Conservation (phyloP, 164 flowering plant genomes). For the Akebia trifoliata region DNA sequence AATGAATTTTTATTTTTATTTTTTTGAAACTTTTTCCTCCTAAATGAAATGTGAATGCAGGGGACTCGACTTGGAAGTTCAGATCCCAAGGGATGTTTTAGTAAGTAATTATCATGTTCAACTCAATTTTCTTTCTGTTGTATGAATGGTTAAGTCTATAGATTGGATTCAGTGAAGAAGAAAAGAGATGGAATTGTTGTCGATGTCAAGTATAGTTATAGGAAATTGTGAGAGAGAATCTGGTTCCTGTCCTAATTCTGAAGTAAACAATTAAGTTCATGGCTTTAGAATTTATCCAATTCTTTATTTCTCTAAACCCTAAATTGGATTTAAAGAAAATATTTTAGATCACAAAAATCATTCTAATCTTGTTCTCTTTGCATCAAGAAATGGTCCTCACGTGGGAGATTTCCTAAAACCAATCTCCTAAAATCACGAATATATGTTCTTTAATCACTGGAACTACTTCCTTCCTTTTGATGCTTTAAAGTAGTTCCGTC, state of each 20-base stretch:
- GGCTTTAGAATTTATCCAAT: neutral
- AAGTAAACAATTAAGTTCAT: neutral
- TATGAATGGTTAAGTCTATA: neutral
- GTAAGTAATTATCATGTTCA: constrained; percentile 43
- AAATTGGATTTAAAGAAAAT: neutral
- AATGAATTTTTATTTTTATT: too few species aligned
- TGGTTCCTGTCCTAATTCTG: neutral
- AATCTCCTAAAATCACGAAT: too few species aligned
- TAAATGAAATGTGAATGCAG: constrained; percentile 40
- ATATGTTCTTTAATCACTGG: too few species aligned
- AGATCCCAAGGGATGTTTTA: constrained; percentile 98
- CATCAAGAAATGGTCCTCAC: too few species aligned
- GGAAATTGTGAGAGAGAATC: neutral
- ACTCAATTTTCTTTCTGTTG: neutral
- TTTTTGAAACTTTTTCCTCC: neutral
- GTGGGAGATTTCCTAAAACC: too few species aligned
- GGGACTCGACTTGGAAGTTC: constrained; percentile 98
- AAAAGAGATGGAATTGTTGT: too few species aligned
- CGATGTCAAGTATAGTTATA: too few species aligned
- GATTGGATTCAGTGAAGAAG: neutral
- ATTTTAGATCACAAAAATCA: neutral
- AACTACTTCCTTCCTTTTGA: too few species aligned
- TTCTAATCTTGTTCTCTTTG: too few species aligned
- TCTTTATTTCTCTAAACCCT: neutral
- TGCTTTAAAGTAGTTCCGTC: too few species aligned